Percentiles rank a stretch among this genome's conserved stretches.
Conservation (phyloP, 306 rosid species). For the Cucurbita argyrosperma region DNA sequence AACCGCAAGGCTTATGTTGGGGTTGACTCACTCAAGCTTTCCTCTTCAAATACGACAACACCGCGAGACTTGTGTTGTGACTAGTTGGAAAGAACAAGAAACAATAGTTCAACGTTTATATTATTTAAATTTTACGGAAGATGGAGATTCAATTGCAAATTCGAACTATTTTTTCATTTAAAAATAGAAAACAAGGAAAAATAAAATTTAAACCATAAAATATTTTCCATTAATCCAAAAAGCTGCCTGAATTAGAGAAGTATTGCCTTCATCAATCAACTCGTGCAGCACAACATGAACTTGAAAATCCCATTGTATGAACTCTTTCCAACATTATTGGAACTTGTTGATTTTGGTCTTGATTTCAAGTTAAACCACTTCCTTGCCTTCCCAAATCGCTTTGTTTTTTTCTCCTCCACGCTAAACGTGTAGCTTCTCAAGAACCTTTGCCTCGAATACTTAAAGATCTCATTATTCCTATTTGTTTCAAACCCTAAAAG, state of each 20-base stretch:
- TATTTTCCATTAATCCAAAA: too few species aligned
- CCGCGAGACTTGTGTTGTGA: too few species aligned
- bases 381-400: neutral
- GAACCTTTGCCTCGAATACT: neutral
- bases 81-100: too few species aligned
- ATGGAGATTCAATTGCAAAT: too few species aligned
- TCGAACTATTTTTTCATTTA: neutral
- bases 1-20: too few species aligned
- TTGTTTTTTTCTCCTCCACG: neutral
- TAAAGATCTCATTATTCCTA: neutral
- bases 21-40: too few species aligned
- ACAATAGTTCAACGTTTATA: too few species aligned
- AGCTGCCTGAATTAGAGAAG: too few species aligned
- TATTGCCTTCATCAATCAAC: neutral
- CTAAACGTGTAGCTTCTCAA: neutral
- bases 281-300: neutral
- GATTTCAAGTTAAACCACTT: neutral
- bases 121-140: too few species aligned
- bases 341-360: neutral
- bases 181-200: too few species aligned
- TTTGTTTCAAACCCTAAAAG: neutral
- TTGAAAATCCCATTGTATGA: neutral
- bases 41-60: too few species aligned
- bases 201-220: too few species aligned
- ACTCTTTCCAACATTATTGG: neutral